Conservation (phyloP, 2,329 filamentous ascomycete genomes). For the Scedosporium apiospermum region DNA sequence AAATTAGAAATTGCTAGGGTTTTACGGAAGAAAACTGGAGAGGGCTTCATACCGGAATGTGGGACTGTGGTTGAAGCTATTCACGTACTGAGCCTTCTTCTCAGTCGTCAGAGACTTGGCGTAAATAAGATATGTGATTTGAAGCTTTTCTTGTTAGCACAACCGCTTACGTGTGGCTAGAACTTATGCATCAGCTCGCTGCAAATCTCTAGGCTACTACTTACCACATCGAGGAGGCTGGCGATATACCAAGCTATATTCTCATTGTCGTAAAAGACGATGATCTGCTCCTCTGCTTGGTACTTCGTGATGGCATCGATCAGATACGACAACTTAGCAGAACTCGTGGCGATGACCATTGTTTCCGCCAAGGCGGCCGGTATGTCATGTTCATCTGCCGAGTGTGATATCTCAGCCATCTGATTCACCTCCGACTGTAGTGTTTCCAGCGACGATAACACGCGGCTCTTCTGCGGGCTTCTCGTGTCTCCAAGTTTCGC, state of each 20-base stretch:
- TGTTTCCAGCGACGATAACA: background rate
- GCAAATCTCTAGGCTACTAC: constrained; percentile 13
- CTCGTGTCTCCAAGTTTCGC: constrained; percentile 8
- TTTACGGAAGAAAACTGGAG: too few relatives aligned
- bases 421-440: background rate
- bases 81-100: constrained; percentile 64
- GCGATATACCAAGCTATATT: constrained; percentile 82
- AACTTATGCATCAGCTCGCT: background rate
- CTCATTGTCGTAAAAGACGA: constrained; percentile 86
- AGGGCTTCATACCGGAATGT: constrained; percentile 40
- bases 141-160: constrained; percentile 27
- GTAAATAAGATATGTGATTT: constrained; percentile 57
- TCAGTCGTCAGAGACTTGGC: constrained; percentile 51
- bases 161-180: too few relatives aligned
- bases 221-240: constrained; percentile 64
- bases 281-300: constrained; percentile 69
- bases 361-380: constrained; percentile 46
- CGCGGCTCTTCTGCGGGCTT: constrained; percentile 3
- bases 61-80: constrained; percentile 62
- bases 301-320: constrained; percentile 61
- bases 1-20: constrained; percentile 2
- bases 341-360: constrained; percentile 67
- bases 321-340: constrained; percentile 80
- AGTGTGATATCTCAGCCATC: constrained; percentile 6
- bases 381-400: constrained; percentile 15